Base-by-base conservation (phyloP, 192 early-diverging fungal genomes). In the Entomortierella lignicola region DNA sequence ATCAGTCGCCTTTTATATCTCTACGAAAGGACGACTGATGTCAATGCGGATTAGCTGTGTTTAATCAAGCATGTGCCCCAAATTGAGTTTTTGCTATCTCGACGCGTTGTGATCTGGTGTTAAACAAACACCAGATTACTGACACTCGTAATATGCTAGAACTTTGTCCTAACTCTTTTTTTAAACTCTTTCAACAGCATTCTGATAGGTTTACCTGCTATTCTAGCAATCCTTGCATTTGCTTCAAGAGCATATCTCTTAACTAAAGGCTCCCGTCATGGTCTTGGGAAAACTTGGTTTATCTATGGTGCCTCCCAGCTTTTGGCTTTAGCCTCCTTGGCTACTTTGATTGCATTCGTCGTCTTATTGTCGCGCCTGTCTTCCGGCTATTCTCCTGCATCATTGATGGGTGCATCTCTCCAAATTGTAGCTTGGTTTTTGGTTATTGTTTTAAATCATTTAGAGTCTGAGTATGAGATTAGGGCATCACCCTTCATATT, bases 291-390 rank as follows among this genome's bases (percentile, higher is more conserved):
- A 11, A 61, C 72, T 10, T 67, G 59, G 57, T 21, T 48, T 20
- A 61, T 75, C 43, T 67, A 75, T 29, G 56, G 63, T 7, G 0
- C 59, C 27, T 75, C 72, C 2, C 72, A 75, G 18, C n/a, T 75
- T 21, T 32, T 75, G 4, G 29, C 48, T 4, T 20, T 75, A 10
- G 52, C 72, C n/a, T 50, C 51, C 3, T 4, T 54, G 21, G 37
- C 52, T 8, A 21, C 57, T 27, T 48, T 67, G 17, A 56, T 67
- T 5, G 72, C 58, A 4, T 30, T 31, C n/a, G 52, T 59, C 11
- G 53, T 75, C 11, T 29, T 60, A 0, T 30, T 75, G 4, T 65
- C 62, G 0, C 53, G 27, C 30, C 37, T 18, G 48, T 23, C 39
- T 27, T 12, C 42, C 48, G 60, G 60, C 26, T 66, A 66, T 48